Evolutionary conservation across 345 rosid genomes (phyloP).

Genomic region (Iberis pinnata): DNA sequence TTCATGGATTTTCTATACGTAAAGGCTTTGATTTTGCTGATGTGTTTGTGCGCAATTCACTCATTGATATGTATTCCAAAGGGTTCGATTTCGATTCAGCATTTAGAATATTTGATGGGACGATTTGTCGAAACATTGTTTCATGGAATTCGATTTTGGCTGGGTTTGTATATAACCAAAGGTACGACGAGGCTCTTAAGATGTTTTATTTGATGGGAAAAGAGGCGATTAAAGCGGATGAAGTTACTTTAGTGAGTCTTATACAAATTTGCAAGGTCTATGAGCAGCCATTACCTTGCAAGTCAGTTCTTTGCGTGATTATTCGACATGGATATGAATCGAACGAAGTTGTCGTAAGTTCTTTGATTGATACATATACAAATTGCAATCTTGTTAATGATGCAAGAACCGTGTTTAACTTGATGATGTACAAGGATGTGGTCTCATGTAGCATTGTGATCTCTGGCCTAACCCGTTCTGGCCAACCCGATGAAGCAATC

Average conservation of each 20-base stretch:
- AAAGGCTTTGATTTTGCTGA: constrained; percentile 43
- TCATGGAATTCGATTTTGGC: constrained; percentile 65
- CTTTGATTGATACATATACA: constrained; percentile 61
- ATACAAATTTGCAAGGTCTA: constrained; percentile 51
- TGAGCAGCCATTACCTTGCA: constrained; percentile 36
- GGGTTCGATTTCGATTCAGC: constrained; percentile 45
- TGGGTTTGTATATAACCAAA: constrained; percentile 44
- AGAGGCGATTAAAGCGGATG: constrained; percentile 39
- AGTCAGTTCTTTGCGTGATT: constrained; percentile 49
- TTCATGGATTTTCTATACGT: constrained; percentile 43
- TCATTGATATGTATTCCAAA: constrained; percentile 64
- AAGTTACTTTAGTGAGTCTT: constrained; percentile 47
- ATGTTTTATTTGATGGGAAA: constrained; percentile 39
- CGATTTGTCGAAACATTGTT: constrained; percentile 37
- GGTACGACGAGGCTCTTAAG: constrained; percentile 40
- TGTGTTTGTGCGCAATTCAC: constrained; percentile 47
- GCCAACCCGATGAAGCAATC: constrained; percentile 51
- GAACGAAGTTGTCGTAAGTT: constrained; percentile 38
- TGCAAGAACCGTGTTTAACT: constrained; percentile 40
- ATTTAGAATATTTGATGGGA: constrained; percentile 38
- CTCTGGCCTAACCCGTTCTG: constrained; percentile 44
- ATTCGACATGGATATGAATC: constrained; percentile 37
- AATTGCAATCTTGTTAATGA: constrained; percentile 38
- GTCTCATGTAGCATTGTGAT: constrained; percentile 72
- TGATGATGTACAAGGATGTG: constrained; percentile 36